A percentile compares a stretch with the other conserved stretches of the same genome.
phyloP scores from a whole-genome alignment of 2,329 filamentous ascomycete genomes.

The Epichloe hybrida region DNA sequence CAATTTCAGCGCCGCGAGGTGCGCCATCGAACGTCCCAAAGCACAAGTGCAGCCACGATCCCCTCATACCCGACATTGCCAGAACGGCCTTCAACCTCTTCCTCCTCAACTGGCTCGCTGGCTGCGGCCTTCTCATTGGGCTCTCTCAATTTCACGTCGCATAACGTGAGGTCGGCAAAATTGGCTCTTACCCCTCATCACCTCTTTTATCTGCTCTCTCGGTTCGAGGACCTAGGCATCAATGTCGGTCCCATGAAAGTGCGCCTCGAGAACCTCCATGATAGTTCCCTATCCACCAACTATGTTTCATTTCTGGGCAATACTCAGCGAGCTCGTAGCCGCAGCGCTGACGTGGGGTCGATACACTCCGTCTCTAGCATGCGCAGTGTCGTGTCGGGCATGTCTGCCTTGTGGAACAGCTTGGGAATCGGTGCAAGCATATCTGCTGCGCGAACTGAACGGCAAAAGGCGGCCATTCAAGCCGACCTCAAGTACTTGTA shows the following conservation, averaged over 20 bases:
- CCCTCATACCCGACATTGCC: conserved; percentile 44
- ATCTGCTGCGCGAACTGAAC: conserved; percentile 70
- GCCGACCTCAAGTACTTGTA: conserved; percentile 91
- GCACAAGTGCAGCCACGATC: conserved; percentile 43
- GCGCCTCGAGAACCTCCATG: conserved; percentile 84
- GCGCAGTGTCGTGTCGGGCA: conserved; percentile 91
- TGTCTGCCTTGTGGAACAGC: conserved; percentile 85
- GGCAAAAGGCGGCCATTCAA: conserved; percentile 73
- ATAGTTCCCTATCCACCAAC: conserved; percentile 71
- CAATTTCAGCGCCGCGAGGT: conserved; percentile 63
- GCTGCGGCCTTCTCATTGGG: conserved; percentile 80
- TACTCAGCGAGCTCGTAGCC: conserved; percentile 60
- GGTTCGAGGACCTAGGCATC: conserved; percentile 86
- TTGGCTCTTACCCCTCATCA: conserved; percentile 90
- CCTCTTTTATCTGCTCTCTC: conserved; percentile 88
- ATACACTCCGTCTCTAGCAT: conserved; percentile 95
- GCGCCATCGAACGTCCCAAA: conserved; percentile 57
- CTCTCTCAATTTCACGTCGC: conserved; percentile 70
- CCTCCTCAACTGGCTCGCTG: conserved; percentile 60
- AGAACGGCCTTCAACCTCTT: conserved; percentile 49
- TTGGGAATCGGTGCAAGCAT: conserved; percentile 72
- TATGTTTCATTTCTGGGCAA: conserved; percentile 93
- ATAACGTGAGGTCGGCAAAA: conserved; percentile 77
- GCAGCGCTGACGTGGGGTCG: conserved; percentile 72
- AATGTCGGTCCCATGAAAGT: conserved; percentile 93